A percentile compares a stretch with the other conserved stretches of the same genome.
These are phyloP conservation scores for Cutaneotrichosporon curvatum DNA, from an alignment of 1,284 basidiomycete genomes.

Conservation along the genomic window DNA sequence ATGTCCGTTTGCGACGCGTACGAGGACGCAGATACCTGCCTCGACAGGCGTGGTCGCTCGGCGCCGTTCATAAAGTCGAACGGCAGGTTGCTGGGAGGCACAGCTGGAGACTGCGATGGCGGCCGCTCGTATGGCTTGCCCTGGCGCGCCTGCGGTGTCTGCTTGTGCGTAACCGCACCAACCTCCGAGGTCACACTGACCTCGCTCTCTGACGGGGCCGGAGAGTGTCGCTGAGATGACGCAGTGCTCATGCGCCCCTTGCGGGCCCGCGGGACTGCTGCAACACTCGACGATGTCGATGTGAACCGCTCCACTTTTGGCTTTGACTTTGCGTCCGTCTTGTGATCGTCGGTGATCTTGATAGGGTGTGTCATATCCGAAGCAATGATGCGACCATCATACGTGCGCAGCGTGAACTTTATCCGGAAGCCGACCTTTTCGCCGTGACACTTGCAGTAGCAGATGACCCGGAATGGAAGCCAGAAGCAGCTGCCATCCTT, in stretches of 20 bases:
- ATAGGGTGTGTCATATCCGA: constrained; percentile 81
- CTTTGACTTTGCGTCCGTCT: constrained; percentile 55
- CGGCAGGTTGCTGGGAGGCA: constrained; percentile 18
- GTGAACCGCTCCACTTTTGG: constrained; percentile 21
- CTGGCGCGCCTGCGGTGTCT: constrained; percentile 31
- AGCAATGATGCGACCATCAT: constrained; percentile 72
- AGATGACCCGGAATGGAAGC: constrained; percentile 91
- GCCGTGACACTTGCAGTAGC: constrained; percentile 97
- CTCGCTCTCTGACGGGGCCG: constrained; percentile 37
- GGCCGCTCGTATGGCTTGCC: constrained; percentile 42
- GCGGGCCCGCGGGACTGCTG: constrained; percentile 23
- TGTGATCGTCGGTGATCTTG: constrained; percentile 99
- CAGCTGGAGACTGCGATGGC: constrained; percentile 28
- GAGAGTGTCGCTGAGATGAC: constrained; percentile 34
- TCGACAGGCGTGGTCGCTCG: constrained; percentile 21
- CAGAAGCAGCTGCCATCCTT: constrained; percentile 71
- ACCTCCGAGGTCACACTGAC: constrained; percentile 38
- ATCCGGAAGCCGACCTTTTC: constrained; percentile 94
- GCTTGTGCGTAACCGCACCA: constrained; percentile 37
- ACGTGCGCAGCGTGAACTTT: constrained; percentile 79
- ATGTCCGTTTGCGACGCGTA: constrained; percentile 14
- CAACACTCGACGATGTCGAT: constrained; percentile 1
- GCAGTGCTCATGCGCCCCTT: constrained; percentile 34
- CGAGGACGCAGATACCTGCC: constrained; percentile 28
- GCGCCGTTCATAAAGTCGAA: constrained; percentile 18